Base-by-base conservation (phyloP, 768 basidiomycete genomes). In the Asterophora lycoperdoides region DNA sequence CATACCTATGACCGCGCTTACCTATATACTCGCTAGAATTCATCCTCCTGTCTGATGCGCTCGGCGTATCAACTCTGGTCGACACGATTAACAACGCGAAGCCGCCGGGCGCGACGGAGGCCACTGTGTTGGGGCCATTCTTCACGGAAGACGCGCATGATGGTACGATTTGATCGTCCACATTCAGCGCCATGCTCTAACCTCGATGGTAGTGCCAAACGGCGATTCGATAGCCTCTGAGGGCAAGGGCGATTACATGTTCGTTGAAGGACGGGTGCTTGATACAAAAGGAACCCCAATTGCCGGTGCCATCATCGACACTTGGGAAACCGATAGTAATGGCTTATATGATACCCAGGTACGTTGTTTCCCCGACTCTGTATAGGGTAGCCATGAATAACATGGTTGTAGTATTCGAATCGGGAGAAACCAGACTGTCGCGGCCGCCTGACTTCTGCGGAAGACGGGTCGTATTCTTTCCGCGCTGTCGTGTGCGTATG, bases 201-300 rank as follows among this genome's bases (percentile, higher is more conserved):
- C 20, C 32, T 44, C 15, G 17, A 13, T 32, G 26, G 29, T 26
- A 90, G 88, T 90, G 48, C 64, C 72, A 18, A 64, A 75, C 5
- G 89, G 90, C 4, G 87, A 76, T 1, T 80, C 83, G 8, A 93
- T 93, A 44, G 89, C 91, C 6, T 89, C 89, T 0, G 89, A 92
- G 64, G 90, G 86, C 48, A 91, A 89, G 65, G 91, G 90, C 17
- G 79, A 89, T 8, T 87, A 90, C 62, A 71, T 93, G 78, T 90
- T 76, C 55, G 84, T 93, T 43, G 78, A 89, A 60, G 90, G 91
- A 1, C 75, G 74, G 3, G 75, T 93, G 1, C 58, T 80, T 26
- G 75, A 81, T 57, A 82, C 79, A 1, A 67, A 76, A 29, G 88
- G 89, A 17, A 68, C 73, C n/a, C 83, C 84, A 2, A 75, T 93